Conservation (phyloP, 306 rosid species). For the Boehmeria nivea region DNA sequence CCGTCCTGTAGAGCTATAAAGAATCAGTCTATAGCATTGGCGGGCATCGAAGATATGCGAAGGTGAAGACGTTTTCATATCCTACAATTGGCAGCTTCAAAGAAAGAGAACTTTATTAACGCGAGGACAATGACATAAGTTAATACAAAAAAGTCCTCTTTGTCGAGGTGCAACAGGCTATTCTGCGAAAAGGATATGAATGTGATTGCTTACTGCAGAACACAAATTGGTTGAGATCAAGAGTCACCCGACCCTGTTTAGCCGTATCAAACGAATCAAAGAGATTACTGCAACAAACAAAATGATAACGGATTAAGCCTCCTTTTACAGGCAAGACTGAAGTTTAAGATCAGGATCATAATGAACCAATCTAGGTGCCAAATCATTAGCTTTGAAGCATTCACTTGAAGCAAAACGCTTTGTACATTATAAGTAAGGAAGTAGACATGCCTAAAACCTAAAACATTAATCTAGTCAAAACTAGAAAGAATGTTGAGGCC, state of each 20-base stretch:
- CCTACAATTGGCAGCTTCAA: slow-evolving; percentile 80
- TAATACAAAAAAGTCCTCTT: not conserved
- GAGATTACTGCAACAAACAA: slow-evolving; percentile 58
- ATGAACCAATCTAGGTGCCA: not conserved
- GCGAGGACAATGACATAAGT: not conserved
- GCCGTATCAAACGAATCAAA: slow-evolving; percentile 84
- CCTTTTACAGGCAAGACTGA: too few species aligned
- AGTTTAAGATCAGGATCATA: not conserved
- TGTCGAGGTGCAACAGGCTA: not conserved
- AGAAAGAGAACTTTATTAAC: slow-evolving; percentile 21
- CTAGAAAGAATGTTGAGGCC: too few species aligned
- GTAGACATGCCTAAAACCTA: too few species aligned
- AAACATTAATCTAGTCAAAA: too few species aligned
- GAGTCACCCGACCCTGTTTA: slow-evolving; percentile 82
- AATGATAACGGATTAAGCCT: slow-evolving; percentile 8
- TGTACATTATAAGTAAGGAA: too few species aligned
- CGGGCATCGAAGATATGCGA: too few species aligned
- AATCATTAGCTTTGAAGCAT: not conserved
- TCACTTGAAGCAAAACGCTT: too few species aligned
- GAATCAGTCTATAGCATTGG: too few species aligned
- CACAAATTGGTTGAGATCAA: slow-evolving; percentile 90
- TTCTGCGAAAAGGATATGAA: slow-evolving; percentile 15
- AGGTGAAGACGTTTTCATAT: slow-evolving; percentile 41
- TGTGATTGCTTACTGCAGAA: slow-evolving; percentile 66
- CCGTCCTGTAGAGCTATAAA: not conserved